These are phyloP conservation scores for Halophytophthora polymorphica DNA, from an alignment of 352 stramenopile genomes.

Conservation along the genomic window DNA sequence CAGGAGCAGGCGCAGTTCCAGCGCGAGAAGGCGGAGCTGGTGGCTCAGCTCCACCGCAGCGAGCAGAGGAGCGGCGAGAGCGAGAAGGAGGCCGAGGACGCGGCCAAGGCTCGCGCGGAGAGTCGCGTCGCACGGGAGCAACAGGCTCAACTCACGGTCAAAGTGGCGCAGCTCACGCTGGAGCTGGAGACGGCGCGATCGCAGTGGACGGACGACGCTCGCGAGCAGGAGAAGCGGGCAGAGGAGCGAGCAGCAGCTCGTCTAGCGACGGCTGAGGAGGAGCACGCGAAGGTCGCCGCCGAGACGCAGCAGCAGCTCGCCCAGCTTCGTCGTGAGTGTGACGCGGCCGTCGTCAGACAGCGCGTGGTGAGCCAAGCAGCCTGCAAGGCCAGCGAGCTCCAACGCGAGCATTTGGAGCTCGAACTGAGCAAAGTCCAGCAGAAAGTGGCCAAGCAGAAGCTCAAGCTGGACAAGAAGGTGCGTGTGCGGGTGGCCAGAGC, in stretches of 20 bases:
- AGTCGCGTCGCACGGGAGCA: slow-evolving; percentile 22
- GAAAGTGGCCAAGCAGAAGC: slow-evolving; percentile 40
- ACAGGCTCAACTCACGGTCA: slow-evolving; percentile 27
- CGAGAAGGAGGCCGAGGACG: slow-evolving; percentile 11
- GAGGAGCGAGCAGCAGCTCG: slow-evolving; percentile 11
- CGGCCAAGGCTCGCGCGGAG: slow-evolving; percentile 11
- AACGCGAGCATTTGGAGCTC: slow-evolving; percentile 20
- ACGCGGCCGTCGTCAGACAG: slow-evolving; percentile 22
- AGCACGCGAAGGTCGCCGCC: slow-evolving; percentile 26
- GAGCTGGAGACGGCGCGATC: slow-evolving; percentile 25
- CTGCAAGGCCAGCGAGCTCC: slow-evolving; percentile 25
- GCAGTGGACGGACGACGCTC: slow-evolving; percentile 21
- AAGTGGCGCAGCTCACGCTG: slow-evolving; percentile 29
- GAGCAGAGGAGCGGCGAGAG: slow-evolving; percentile 5
- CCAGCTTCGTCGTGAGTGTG: slow-evolving; percentile 22
- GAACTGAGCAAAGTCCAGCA: slow-evolving; percentile 18
- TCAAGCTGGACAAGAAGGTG: slow-evolving; percentile 55
- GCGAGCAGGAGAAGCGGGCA: slow-evolving; percentile 14
- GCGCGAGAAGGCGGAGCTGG: slow-evolving; percentile 11
- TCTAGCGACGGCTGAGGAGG: slow-evolving; percentile 15
- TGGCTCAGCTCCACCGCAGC: slow-evolving; percentile 22
- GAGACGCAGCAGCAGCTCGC: slow-evolving; percentile 36
- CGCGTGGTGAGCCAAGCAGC: slow-evolving; percentile 28
- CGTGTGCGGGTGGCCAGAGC: slow-evolving; percentile 28
- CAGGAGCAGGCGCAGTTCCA: slow-evolving; percentile 19